These are phyloP conservation scores for Pinus tabuliformis DNA, from an alignment of 75 land plant genomes.

Conservation along the genomic window DNA sequence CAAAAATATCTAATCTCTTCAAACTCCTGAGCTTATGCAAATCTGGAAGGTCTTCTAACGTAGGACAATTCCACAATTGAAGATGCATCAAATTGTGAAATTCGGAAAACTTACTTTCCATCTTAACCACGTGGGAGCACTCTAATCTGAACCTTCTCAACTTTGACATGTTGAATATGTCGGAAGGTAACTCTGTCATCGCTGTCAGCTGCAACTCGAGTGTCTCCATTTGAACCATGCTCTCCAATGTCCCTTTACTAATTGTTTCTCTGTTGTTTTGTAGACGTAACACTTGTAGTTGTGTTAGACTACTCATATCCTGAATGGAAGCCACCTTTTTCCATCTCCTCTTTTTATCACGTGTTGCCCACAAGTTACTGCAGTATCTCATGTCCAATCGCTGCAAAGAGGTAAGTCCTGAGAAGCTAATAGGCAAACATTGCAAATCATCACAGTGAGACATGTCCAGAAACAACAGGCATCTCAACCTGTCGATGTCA, in stretches of 20 bases:
- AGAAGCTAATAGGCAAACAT: background rate
- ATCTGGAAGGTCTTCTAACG: background rate
- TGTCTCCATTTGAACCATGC: background rate
- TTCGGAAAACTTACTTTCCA: background rate
- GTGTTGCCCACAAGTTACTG: background rate
- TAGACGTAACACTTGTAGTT: background rate
- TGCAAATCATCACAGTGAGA: background rate
- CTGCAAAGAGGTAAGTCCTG: background rate
- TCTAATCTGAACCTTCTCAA: background rate
- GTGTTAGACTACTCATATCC: background rate
- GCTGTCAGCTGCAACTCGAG: background rate
- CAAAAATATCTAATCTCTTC: background rate
- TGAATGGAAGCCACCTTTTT: background rate
- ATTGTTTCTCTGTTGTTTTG: background rate
- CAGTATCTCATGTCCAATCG: background rate
- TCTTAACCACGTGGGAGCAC: background rate
- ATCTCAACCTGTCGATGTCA: background rate
- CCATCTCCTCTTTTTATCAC: background rate
- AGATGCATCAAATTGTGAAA: background rate
- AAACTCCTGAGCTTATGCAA: background rate
- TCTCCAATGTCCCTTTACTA: background rate
- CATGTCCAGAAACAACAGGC: background rate
- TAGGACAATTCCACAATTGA: background rate
- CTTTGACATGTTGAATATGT: background rate
- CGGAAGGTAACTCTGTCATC: background rate